A percentile compares a stretch with the other conserved stretches of the same genome.
Evolutionary conservation across 176 grass and related monocot genomes (phyloP).

Genomic region (Puccinellia tenuiflora): DNA sequence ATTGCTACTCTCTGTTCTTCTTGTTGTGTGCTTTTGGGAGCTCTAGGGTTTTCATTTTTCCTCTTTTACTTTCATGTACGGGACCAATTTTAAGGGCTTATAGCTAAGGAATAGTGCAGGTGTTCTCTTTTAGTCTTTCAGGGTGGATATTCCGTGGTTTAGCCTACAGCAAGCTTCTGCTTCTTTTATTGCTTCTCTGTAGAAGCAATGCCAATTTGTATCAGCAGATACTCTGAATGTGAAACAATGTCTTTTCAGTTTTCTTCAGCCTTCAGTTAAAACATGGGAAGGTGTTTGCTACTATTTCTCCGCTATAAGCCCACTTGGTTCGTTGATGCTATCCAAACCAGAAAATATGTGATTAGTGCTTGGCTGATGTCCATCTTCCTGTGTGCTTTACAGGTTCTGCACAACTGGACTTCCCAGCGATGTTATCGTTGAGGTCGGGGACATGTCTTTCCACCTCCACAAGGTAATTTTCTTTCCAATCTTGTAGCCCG

Average conservation of each 20-base stretch:
- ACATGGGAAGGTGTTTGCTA: neutral
- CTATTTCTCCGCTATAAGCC: neutral
- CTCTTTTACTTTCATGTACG: neutral
- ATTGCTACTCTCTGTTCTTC: neutral
- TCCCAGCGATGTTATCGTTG: slow-evolving; percentile 62
- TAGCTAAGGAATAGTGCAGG: no score
- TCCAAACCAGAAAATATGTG: neutral
- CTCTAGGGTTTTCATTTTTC: neutral
- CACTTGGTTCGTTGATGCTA: neutral
- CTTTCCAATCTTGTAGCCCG: neutral
- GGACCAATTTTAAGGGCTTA: neutral
- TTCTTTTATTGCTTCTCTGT: neutral
- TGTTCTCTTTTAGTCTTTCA: neutral
- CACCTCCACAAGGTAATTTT: slow-evolving; percentile 67
- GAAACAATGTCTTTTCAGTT: neutral
- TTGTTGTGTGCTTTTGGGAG: neutral
- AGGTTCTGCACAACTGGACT: slow-evolving; percentile 74
- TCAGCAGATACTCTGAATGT: neutral
- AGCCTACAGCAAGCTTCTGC: neutral
- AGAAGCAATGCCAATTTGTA: neutral
- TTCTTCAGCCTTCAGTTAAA: neutral
- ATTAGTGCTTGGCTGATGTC: neutral
- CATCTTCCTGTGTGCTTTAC: slow-evolving; percentile 14
- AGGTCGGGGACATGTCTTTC: slow-evolving; percentile 70
- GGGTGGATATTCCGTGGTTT: neutral